Conservation (phyloP, 1,284 basidiomycete species). For the Rhodotorula sp. region DNA sequence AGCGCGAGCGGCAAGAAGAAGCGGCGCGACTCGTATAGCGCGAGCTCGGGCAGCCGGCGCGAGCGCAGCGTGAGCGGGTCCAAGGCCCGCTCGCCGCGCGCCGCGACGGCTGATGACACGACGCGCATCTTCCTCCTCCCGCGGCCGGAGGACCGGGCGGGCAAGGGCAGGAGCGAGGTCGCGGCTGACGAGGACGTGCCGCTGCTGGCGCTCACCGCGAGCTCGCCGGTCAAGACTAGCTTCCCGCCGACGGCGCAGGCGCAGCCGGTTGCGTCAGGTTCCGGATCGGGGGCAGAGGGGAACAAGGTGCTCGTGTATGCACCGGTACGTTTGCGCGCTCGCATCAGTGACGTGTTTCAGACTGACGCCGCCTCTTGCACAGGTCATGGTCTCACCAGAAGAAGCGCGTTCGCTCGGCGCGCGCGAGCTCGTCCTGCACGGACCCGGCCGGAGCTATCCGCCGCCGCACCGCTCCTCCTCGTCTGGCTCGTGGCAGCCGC, state of each 20-base stretch:
- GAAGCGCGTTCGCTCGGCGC: conserved; percentile 30
- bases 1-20: conserved; percentile 9
- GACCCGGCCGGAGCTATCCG: neutral
- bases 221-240: conserved; percentile 20
- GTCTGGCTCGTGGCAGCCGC: neutral
- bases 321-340: conserved; percentile 13
- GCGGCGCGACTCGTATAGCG: conserved; percentile 8
- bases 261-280: neutral
- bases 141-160: conserved; percentile 11
- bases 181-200: conserved; percentile 12
- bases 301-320: conserved; percentile 29
- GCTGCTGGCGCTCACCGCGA: conserved; percentile 23
- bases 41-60: neutral
- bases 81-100: neutral
- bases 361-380: neutral
- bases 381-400: conserved; percentile 29
- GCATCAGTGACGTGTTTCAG: accelerated
- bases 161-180: neutral
- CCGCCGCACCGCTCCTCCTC: neutral
- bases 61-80: conserved; percentile 1
- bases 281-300: neutral
- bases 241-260: conserved; percentile 17
- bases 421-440: conserved; percentile 21
- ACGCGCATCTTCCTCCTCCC: conserved; percentile 29
- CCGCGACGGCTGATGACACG: neutral